Percentiles rank a stretch among this genome's conserved stretches.
Conservation (phyloP, 371 early-diverging fungal genomes). For the Rhizomucor pusillus region DNA sequence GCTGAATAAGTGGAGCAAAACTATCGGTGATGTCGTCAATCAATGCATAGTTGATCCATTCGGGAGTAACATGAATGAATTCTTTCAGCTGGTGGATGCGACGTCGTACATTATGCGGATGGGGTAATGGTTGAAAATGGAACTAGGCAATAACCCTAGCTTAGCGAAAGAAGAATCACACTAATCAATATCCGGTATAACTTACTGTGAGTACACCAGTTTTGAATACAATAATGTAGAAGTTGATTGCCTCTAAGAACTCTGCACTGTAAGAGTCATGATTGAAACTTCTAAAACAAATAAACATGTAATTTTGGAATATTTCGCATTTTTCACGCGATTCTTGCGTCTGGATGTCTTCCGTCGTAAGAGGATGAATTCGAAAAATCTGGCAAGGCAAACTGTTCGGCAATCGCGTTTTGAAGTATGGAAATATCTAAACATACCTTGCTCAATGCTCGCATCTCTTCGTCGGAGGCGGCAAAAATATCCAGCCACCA, state of each 20-base stretch:
- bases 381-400: slow-evolving; percentile 53
- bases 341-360: slow-evolving; percentile 91
- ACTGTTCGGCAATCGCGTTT: no score
- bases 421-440: no score
- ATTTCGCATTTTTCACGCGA: slow-evolving; percentile 92
- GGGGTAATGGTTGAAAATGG: slow-evolving; percentile 59
- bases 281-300: slow-evolving; percentile 80
- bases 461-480: slow-evolving; percentile 82
- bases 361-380: slow-evolving; percentile 86
- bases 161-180: not conserved
- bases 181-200: not conserved
- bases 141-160: slow-evolving; percentile 30
- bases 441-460: slow-evolving; percentile 60
- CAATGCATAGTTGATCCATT: slow-evolving; percentile 90
- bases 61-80: slow-evolving; percentile 63
- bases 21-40: slow-evolving; percentile 86
- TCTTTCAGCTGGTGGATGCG: slow-evolving; percentile 65
- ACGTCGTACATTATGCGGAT: slow-evolving; percentile 60
- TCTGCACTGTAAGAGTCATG: slow-evolving; percentile 61
- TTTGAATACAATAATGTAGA: slow-evolving; percentile 81
- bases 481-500: slow-evolving; percentile 91
- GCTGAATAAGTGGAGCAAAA: slow-evolving; percentile 77
- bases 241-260: slow-evolving; percentile 77
- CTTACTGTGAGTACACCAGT: slow-evolving; percentile 61
- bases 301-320: slow-evolving; percentile 90